Evolutionary conservation across 176 grass and related monocot species (phyloP).

Genomic region (Aegilops speltoides): DNA sequence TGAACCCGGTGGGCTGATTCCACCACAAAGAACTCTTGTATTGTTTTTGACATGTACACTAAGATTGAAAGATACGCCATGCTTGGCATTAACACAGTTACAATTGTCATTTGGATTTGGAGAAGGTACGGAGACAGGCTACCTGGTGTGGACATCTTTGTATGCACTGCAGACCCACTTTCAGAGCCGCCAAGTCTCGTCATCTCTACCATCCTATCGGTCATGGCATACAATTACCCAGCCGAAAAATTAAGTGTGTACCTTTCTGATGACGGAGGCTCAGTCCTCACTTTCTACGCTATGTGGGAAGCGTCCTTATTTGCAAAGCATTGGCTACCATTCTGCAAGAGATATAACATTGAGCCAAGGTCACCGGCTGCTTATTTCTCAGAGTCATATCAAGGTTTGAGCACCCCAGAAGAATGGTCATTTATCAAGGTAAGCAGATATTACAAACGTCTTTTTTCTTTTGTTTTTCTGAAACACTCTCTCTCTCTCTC

Average conservation of each 20-base stretch:
- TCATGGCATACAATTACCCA: constrained; percentile 76
- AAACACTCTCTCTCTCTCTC: no score
- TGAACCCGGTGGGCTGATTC: no score
- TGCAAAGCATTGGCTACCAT: constrained; percentile 68
- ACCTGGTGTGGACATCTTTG: constrained; percentile 68
- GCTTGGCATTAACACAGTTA: not conserved
- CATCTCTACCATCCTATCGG: constrained; percentile 52
- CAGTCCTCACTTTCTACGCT: constrained; percentile 69
- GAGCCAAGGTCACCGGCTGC: constrained; percentile 61
- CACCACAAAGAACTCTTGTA: no score
- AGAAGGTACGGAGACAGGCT: constrained; percentile 41
- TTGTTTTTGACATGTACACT: not conserved
- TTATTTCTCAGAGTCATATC: constrained; percentile 32
- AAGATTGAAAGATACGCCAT: not conserved
- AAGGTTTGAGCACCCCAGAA: not conserved
- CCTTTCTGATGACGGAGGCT: constrained; percentile 76
- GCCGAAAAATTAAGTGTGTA: constrained; percentile 59
- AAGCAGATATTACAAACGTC: not conserved
- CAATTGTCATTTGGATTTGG: not conserved
- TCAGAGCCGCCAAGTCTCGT: constrained; percentile 71
- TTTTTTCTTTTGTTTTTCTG: not conserved
- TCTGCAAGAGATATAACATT: constrained; percentile 56
- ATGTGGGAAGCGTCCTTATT: constrained; percentile 57
- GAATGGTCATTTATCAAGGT: constrained; percentile 51
- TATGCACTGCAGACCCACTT: constrained; percentile 65